Conservation (phyloP, 495 filamentous ascomycete species). For the Talaromyces stipitatus region DNA sequence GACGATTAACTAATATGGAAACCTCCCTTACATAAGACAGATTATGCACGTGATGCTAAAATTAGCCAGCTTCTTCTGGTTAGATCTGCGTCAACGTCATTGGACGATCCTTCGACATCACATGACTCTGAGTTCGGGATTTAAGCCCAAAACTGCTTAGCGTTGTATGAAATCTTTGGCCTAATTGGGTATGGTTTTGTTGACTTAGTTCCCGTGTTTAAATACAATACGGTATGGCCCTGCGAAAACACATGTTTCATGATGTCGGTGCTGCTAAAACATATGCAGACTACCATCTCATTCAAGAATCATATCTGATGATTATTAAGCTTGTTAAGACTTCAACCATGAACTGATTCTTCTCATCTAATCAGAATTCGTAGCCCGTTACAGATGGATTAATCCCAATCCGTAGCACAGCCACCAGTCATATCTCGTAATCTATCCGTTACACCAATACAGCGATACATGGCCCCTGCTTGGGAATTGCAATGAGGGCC, state of each 20-base stretch:
- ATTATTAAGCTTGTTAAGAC: too few species aligned
- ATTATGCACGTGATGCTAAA: neutral
- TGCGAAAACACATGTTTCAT: too few species aligned
- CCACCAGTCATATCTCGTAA: neutral
- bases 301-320: too few species aligned
- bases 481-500: neutral
- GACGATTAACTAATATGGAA: neutral
- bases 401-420: neutral
- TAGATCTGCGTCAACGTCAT: too few species aligned
- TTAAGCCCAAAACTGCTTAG: neutral
- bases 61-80: neutral
- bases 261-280: too few species aligned
- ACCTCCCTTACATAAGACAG: neutral
- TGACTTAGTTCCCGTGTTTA: neutral
- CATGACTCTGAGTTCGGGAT: neutral
- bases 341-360: too few species aligned
- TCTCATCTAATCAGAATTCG: too few species aligned
- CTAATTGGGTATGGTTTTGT: neutral
- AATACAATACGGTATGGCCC: neutral
- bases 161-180: too few species aligned
- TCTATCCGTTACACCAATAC: neutral
- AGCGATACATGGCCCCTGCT: neutral
- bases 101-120: neutral
- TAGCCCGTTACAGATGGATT: neutral
- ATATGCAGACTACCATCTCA: neutral